Percentiles rank a stretch among this genome's conserved stretches.
Evolutionary conservation across 305 asterid genomes (phyloP).

Genomic region (Striga hermonthica): DNA sequence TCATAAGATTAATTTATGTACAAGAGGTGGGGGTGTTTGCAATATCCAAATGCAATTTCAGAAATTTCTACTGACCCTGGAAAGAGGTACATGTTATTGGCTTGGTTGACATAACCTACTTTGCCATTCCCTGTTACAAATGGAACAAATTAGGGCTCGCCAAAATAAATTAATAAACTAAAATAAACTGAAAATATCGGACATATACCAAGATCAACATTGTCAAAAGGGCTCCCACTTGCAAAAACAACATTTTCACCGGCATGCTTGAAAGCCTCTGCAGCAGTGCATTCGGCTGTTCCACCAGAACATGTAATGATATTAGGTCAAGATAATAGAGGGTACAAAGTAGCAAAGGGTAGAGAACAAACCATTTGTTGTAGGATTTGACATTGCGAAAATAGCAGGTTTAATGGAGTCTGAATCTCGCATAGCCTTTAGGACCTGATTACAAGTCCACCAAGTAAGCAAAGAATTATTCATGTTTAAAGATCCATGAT

Average conservation of each 20-base stretch:
- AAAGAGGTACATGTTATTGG: conserved; percentile 97
- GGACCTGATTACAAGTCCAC: conserved; percentile 59
- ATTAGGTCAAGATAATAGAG: conserved; percentile 20
- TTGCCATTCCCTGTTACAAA: conserved; percentile 74
- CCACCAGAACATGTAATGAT: conserved; percentile 33
- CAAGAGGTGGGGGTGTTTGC: too few species aligned
- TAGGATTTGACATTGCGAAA: conserved; percentile 99
- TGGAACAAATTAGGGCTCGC: conserved; percentile 21
- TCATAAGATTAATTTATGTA: neutral
- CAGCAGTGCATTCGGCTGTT: conserved; percentile 97
- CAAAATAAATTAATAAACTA: neutral
- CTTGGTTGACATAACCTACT: conserved; percentile 93
- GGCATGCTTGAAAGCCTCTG: conserved; percentile 86
- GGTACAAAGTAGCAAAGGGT: conserved; percentile 18
- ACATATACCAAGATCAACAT: conserved; percentile 81
- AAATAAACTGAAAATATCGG: conserved; percentile 14
- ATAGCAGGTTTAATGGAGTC: conserved; percentile 89
- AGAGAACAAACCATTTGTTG: conserved; percentile 68
- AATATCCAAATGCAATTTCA: conserved; percentile 5
- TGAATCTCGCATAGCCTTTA: conserved; percentile 87
- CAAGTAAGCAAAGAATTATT: conserved; percentile 31
- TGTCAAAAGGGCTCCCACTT: conserved; percentile 95
- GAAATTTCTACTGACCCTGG: conserved; percentile 75
- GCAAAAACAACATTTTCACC: conserved; percentile 91
- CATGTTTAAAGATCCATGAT: conserved; percentile 3